Conservation (phyloP, 179 eudicot species). For the Beta macrorhiza region DNA sequence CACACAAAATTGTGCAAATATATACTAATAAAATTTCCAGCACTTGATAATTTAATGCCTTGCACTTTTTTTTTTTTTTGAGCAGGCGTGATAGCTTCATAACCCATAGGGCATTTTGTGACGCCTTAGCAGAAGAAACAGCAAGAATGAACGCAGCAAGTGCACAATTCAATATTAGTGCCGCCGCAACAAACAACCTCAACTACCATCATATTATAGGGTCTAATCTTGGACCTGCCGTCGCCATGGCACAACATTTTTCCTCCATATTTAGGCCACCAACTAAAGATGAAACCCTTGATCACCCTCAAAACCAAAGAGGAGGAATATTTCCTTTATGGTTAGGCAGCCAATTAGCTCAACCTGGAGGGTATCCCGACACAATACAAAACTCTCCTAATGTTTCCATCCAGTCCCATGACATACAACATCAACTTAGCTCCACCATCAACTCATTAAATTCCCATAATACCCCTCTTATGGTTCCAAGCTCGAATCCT, state of each 20-base stretch:
- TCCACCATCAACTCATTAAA: slow-evolving; percentile 19
- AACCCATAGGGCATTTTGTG: slow-evolving; percentile 89
- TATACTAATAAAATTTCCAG: not conserved
- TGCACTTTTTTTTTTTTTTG: not conserved
- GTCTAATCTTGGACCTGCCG: slow-evolving; percentile 39
- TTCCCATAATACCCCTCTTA: slow-evolving; percentile 22
- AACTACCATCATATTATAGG: slow-evolving; percentile 60
- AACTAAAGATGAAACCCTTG: slow-evolving; percentile 21
- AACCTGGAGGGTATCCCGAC: slow-evolving; percentile 8
- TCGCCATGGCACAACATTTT: slow-evolving; percentile 54
- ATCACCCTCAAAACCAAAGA: slow-evolving; percentile 31
- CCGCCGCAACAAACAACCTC: slow-evolving; percentile 29
- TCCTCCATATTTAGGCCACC: slow-evolving; percentile 55
- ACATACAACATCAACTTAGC: slow-evolving; percentile 16
- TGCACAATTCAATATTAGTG: slow-evolving; percentile 41
- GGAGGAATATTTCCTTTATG: slow-evolving; percentile 31
- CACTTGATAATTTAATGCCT: not conserved
- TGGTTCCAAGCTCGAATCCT: slow-evolving; percentile 29
- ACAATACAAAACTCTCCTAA: slow-evolving; percentile 9
- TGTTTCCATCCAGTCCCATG: slow-evolving; percentile 19
- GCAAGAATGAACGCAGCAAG: slow-evolving; percentile 69
- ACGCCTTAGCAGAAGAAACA: slow-evolving; percentile 87
- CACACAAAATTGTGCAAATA: slow-evolving; percentile 4
- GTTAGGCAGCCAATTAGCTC: slow-evolving; percentile 22
- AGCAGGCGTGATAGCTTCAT: slow-evolving; percentile 90